Base-by-base conservation (phyloP, 1,284 basidiomycete species). In the Naganishia cerealis region DNA sequence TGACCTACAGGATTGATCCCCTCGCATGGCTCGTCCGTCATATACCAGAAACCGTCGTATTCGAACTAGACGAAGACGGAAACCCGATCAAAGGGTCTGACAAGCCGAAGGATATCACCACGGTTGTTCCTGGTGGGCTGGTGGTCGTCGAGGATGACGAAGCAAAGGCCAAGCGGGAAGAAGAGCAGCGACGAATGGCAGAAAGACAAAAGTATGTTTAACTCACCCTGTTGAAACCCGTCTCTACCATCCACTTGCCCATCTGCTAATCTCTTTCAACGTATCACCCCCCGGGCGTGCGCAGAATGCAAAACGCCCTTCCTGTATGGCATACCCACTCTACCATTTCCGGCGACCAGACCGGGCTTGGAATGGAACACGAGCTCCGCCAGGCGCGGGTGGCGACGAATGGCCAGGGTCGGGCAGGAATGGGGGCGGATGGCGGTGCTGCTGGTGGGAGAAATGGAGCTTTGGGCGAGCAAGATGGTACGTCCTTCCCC, bases 291-390 rank as follows among this genome's bases (percentile, higher is more conserved):
- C 16, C 7, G 7, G 33, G 54, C 21, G 46, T 53, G 24, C 65
- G 54, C 72, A 81, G 85, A 65, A 87, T 89, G 78, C 93, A 97
- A 82, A 98, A 98, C 77, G 87, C 88, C 0, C 81, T 99, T 55
- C 95, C 95, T 0, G 85, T 88, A 10, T 98, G 95, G 95, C 90
- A 96, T 82, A 84, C 93, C 71, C 89, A 91, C 78, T 94, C 92
- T 77, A 99, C 95, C 3, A 91, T 99, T 72, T 90, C 92, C 15
- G 94, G 93, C 21, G 89, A 94, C 73, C 82, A 91, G 71, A 97
- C 94, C 0, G 88, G 91, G 21, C 83, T 95, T 36, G 94, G 94
- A 9, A 54, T 76, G 57, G 72, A 73, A 46, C 72, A 74, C 56
- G 67, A 67, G 3, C 66, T 67, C 3, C 62, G 71, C 33, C 66